Evolutionary conservation across 2,329 filamentous ascomycete species (phyloP), one percentile per base, ranked within the genome.

Genomic region (Cordyceps fumosorosea): DNA sequence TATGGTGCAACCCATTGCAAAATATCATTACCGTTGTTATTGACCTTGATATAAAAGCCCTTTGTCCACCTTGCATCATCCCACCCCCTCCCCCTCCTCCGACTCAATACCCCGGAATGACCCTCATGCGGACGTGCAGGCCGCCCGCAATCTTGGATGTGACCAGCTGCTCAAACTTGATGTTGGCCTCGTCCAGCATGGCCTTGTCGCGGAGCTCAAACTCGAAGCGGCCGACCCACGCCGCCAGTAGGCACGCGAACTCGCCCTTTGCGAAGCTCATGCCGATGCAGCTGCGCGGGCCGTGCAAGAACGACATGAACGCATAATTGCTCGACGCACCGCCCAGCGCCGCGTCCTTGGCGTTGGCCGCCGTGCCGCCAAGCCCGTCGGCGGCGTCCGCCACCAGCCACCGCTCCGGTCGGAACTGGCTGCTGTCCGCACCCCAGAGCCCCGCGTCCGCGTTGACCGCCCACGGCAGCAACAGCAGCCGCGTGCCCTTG

Each of bases 201-300:
- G 22, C 37, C 37, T 53, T 29, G 48, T 51, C 48, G 24, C 48
- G 24, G 48, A 51, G 48, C 48, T 29, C 16, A 51, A 51, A 51
- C 48, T 57, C 53, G 54, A 63, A 63, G n/a, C 47, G 53, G 32
- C 62, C 62, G 1, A 90, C 81, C 75, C 88, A 80, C 1, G 81
- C 81, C 14, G 89, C 89, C 14, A 95, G 70, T 63, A 93, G 71
- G 70, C 87, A 91, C 11, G 88, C 85, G 73, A 93, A 85, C 75
- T 93, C 90, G 0, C 87, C 84, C 69, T 84, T 86, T 0, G 90
- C 87, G 71, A 93, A 93, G 0, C 80, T 79, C 70, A 87, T 84
- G 0, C 91, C 91, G 65, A 96, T 96, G 69, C 91, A 96, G 67
- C 87, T 89, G 57, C 91, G 78, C 0, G 91, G 90, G 0, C 92